Conservation (phyloP, 371 early-diverging fungal species). For the Mortierella polycephala region DNA sequence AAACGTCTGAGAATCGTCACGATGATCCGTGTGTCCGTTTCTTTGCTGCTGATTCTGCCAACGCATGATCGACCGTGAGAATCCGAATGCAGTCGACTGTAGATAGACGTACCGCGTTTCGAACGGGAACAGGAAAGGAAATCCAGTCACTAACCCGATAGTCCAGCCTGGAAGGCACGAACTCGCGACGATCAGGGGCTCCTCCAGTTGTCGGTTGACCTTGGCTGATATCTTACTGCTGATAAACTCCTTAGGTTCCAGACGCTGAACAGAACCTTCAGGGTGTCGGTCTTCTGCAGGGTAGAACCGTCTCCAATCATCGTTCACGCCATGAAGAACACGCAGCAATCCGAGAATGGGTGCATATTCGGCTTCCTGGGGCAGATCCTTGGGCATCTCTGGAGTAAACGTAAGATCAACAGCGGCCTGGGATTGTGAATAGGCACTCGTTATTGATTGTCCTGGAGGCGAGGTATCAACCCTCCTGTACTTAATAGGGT, state of each 20-base stretch:
- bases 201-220: constrained; percentile 85
- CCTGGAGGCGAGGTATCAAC: constrained; percentile 36
- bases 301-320: constrained; percentile 65
- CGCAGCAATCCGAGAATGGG: constrained; percentile 66
- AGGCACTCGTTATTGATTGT: constrained; percentile 7
- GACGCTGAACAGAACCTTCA: constrained; percentile 27
- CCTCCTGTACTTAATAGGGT: constrained; percentile 63
- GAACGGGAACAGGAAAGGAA: constrained; percentile 87
- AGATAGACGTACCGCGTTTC: constrained; percentile 83
- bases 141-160: constrained; percentile 67
- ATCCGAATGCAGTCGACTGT: constrained; percentile 88
- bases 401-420: constrained; percentile 38
- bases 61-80: constrained; percentile 75
- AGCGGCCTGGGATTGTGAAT: constrained; percentile 28
- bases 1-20: constrained; percentile 49
- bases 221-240: constrained; percentile 88
- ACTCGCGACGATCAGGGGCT: constrained; percentile 88
- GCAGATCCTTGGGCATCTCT: constrained; percentile 38
- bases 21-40: constrained; percentile 22
- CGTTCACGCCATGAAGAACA: constrained; percentile 62
- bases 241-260: constrained; percentile 69
- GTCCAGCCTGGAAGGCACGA: constrained; percentile 86
- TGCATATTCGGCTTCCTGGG: constrained; percentile 47
- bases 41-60: constrained; percentile 50
- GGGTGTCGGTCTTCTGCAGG: constrained; percentile 35